Conservation (phyloP, 2,329 filamentous ascomycete genomes). For the Claviceps purpurea region DNA sequence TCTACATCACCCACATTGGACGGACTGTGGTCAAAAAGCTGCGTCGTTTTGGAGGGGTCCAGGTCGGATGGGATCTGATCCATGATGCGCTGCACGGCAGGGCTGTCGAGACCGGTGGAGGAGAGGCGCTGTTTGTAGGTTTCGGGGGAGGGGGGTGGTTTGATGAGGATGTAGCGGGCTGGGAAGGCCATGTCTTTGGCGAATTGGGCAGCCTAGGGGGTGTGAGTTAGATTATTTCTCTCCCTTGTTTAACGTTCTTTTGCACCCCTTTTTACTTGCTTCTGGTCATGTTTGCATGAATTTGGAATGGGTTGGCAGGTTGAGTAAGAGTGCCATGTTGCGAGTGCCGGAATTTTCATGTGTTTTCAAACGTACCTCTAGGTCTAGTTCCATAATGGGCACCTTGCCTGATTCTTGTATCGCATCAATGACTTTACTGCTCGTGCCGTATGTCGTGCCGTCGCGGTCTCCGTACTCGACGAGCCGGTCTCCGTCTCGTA, state of each 20-base stretch:
- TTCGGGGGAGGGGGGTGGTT: slow-evolving; percentile 26
- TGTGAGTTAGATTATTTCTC: background rate
- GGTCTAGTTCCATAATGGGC: slow-evolving; percentile 39
- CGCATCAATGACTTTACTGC: slow-evolving; percentile 35
- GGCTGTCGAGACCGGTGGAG: slow-evolving; percentile 13
- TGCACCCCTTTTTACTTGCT: background rate
- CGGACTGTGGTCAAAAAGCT: slow-evolving; percentile 16
- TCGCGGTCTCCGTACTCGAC: slow-evolving; percentile 40
- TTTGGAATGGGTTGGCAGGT: background rate
- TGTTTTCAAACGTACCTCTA: slow-evolving; percentile 28
- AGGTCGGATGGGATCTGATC: slow-evolving; percentile 11
- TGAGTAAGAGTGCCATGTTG: too few species aligned
- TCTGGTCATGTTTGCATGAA: background rate
- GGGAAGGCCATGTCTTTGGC: slow-evolving; percentile 43
- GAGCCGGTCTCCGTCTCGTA: slow-evolving; percentile 46
- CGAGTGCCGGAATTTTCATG: background rate
- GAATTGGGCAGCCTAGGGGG: slow-evolving; percentile 36
- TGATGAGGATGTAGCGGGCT: slow-evolving; percentile 41
- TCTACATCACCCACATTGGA: slow-evolving; percentile 12
- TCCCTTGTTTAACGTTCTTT: background rate
- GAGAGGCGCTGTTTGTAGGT: slow-evolving; percentile 16
- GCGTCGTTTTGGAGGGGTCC: slow-evolving; percentile 14
- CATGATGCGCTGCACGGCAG: slow-evolving; percentile 12
- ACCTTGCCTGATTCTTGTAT: slow-evolving; percentile 45
- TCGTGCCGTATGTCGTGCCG: slow-evolving; percentile 42